These are phyloP conservation scores for Tardiomyces blankii DNA, from an alignment of 1,139 yeast genomes.

Conservation along the genomic window DNA sequence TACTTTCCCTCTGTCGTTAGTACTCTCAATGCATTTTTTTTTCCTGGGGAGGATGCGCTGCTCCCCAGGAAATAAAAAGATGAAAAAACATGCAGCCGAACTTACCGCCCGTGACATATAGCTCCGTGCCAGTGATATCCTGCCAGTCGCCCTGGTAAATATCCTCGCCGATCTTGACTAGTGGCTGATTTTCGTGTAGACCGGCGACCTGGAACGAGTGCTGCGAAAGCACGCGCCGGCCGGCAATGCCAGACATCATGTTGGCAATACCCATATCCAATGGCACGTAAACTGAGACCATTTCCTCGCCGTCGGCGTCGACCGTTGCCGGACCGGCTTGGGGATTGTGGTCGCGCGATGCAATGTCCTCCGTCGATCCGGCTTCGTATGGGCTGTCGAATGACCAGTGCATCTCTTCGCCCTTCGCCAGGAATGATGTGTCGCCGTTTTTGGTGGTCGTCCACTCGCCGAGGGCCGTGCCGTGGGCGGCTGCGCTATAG, in stretches of 20 bases:
- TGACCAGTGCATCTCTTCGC: slow-evolving; percentile 93
- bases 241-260: not conserved
- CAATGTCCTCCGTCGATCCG: slow-evolving; percentile 58
- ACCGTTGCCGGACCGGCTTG: slow-evolving; percentile 1
- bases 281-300: slow-evolving; percentile 1
- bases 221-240: not conserved
- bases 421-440: slow-evolving; percentile 50
- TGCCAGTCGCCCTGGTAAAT: slow-evolving; percentile 73
- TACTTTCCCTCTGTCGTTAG: not conserved
- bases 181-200: slow-evolving; percentile 38
- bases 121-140: slow-evolving; percentile 71
- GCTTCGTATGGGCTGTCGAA: slow-evolving; percentile 60
- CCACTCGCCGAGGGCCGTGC: slow-evolving; percentile 40
- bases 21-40: not conserved
- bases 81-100: not conserved
- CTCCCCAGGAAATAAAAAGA: too few species aligned
- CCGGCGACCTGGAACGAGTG: slow-evolving; percentile 35
- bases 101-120: slow-evolving; percentile 25
- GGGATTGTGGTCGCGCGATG: slow-evolving; percentile 3
- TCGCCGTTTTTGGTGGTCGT: slow-evolving; percentile 51
- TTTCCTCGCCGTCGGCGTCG: slow-evolving; percentile 2
- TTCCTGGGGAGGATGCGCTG: too few species aligned
- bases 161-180: slow-evolving; percentile 41
- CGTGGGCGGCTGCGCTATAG: slow-evolving; percentile 26
- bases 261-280: not conserved